phyloP scores from a whole-genome alignment of 371 early-diverging fungal species.

The Syncephalis plumigaleata region DNA sequence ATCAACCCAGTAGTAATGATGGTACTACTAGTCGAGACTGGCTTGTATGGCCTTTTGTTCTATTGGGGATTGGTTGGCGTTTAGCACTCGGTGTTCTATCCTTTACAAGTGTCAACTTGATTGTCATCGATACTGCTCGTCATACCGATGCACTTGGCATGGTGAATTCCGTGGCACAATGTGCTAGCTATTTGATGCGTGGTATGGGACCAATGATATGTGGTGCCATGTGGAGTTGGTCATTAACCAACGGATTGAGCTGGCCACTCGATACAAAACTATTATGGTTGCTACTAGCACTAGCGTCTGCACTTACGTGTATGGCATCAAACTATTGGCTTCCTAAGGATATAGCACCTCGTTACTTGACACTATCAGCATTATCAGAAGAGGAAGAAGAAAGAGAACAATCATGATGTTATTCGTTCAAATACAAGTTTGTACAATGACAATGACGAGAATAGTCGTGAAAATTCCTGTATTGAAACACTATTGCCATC shows the following conservation, averaged over 20 bases:
- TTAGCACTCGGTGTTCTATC: conserved; percentile 26
- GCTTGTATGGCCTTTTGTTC: conserved; percentile 14
- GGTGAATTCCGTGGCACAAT: conserved; percentile 50
- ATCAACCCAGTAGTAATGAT: too few relatives aligned
- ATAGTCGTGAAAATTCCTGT: too few relatives aligned
- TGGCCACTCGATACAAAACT: conserved; percentile 30
- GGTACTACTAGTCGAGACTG: background rate
- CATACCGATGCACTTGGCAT: conserved; percentile 25
- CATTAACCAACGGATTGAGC: conserved; percentile 23
- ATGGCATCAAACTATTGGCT: too few relatives aligned
- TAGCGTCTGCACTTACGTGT: too few relatives aligned
- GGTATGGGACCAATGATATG: conserved; percentile 49
- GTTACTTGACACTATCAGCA: too few relatives aligned
- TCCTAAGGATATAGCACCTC: too few relatives aligned
- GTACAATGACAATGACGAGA: too few relatives aligned
- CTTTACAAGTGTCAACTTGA: conserved; percentile 40
- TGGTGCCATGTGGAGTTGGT: conserved; percentile 43
- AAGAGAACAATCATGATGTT: too few relatives aligned
- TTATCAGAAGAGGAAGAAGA: too few relatives aligned
- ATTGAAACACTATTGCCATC: too few relatives aligned
- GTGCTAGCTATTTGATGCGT: conserved; percentile 34
- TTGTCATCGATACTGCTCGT: conserved; percentile 14
- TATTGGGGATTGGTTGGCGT: conserved; percentile 20
- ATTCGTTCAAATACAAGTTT: too few relatives aligned
- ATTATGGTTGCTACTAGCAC: too few relatives aligned